Evolutionary conservation across 306 rosid genomes (phyloP).

Genomic region (Corylus heterophylla): DNA sequence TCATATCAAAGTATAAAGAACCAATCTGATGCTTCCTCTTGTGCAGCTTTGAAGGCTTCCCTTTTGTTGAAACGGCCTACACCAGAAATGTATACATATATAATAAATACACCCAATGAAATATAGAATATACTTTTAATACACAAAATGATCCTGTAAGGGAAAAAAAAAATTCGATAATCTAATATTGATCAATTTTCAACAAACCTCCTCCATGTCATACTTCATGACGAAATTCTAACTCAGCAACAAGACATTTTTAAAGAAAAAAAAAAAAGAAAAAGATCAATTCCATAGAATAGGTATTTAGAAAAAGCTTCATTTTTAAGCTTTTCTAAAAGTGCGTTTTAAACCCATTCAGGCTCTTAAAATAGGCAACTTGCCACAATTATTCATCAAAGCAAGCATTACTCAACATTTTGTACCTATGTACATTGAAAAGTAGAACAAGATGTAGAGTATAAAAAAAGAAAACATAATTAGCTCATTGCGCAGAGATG

Average conservation of each 20-base stretch:
- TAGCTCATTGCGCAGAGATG: background rate
- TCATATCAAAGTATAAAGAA: constrained; percentile 79
- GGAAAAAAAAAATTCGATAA: background rate
- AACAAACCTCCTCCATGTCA: background rate
- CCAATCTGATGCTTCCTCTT: constrained; percentile 98
- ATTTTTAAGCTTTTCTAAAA: too few species aligned
- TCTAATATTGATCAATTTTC: background rate
- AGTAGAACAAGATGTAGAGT: background rate
- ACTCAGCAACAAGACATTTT: background rate
- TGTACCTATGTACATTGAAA: background rate
- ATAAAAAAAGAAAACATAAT: background rate
- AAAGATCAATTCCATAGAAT: too few species aligned
- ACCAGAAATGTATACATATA: background rate
- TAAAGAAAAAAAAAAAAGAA: background rate
- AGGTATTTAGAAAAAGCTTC: too few species aligned
- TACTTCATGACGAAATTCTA: background rate
- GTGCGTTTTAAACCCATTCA: too few species aligned
- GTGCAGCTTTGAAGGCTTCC: constrained; percentile 85
- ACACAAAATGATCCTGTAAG: background rate
- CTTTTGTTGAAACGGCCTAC: constrained; percentile 77
- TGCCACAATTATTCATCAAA: background rate
- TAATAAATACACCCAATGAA: background rate
- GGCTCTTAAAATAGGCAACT: background rate
- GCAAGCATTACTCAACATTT: background rate
- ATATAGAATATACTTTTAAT: background rate